Conservation (phyloP, 2,329 filamentous ascomycete genomes). For the Fusarium avenaceum region DNA sequence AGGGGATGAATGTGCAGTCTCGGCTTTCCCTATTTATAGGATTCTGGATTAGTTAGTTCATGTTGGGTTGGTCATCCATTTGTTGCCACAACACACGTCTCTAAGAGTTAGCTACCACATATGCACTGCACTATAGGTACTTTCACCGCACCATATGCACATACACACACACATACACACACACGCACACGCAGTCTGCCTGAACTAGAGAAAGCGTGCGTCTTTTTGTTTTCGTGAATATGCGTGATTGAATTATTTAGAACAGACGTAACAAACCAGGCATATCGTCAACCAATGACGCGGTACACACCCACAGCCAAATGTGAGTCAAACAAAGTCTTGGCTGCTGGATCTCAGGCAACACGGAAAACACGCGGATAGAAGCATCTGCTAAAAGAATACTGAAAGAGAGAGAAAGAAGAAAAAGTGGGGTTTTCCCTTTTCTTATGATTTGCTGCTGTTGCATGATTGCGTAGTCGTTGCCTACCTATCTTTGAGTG, state of each 20-base stretch:
- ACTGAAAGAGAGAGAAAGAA: neutral
- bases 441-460: neutral
- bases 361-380: neutral
- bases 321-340: slow-evolving; percentile 19
- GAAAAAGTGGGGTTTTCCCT: slow-evolving; percentile 5
- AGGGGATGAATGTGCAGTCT: neutral
- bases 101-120: slow-evolving; percentile 1
- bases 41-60: slow-evolving; percentile 6
- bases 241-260: slow-evolving; percentile 2
- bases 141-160: too few relatives aligned
- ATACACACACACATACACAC: neutral
- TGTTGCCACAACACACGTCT: slow-evolving; percentile 25
- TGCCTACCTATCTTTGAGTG: slow-evolving; percentile 16
- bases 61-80: slow-evolving; percentile 4
- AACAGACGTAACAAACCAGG: neutral
- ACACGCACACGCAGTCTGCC: slow-evolving; percentile 8
- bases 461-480: slow-evolving; percentile 12
- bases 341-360: neutral
- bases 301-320: neutral
- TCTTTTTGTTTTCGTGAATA: slow-evolving; percentile 21
- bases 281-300: neutral
- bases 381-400: neutral
- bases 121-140: neutral
- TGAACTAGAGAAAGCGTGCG: slow-evolving; percentile 1
- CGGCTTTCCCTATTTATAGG: slow-evolving; percentile 20